These are phyloP conservation scores for Lachancea kluyveri DNA, from an alignment of 805 yeast genomes.

Conservation along the genomic window DNA sequence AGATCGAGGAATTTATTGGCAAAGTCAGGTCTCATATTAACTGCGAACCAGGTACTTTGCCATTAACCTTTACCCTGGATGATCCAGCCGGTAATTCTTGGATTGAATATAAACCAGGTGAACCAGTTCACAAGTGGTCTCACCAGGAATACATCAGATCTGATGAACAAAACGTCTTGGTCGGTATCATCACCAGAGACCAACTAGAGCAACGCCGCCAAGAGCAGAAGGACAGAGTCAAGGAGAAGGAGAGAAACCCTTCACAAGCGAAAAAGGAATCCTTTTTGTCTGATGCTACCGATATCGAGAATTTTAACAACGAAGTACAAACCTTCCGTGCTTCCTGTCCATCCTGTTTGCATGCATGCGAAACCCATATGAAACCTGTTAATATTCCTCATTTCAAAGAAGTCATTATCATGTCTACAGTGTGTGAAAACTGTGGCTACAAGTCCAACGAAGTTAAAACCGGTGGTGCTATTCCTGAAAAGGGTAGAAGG, in stretches of 20 bases:
- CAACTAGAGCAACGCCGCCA: constrained; percentile 39
- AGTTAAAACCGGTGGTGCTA: constrained; percentile 97
- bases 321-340: constrained; percentile 94
- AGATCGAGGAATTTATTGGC: constrained; percentile 63
- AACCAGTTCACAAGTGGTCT: constrained; percentile 85
- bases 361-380: constrained; percentile 88
- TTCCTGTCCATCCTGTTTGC: constrained; percentile 80
- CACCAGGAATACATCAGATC: constrained; percentile 75
- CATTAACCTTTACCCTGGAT: constrained; percentile 72
- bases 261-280: constrained; percentile 34
- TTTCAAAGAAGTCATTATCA: constrained; percentile 92
- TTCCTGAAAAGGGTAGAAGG: constrained; percentile 78
- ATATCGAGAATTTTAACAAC: constrained; percentile 76
- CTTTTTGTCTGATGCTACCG: constrained; percentile 63
- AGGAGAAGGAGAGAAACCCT: constrained; percentile 33
- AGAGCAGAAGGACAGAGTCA: constrained; percentile 27
- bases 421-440: constrained; percentile 87
- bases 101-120: constrained; percentile 85
- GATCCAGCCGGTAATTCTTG: constrained; percentile 98
- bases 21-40: constrained; percentile 54
- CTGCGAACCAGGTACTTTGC: constrained; percentile 65
- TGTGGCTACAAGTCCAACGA: constrained; percentile 97
- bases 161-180: constrained; percentile 77
- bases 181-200: constrained; percentile 71
- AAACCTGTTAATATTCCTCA: constrained; percentile 95